Base-by-base conservation (phyloP, 345 rosid genomes). In the Euclidium syriacum region DNA sequence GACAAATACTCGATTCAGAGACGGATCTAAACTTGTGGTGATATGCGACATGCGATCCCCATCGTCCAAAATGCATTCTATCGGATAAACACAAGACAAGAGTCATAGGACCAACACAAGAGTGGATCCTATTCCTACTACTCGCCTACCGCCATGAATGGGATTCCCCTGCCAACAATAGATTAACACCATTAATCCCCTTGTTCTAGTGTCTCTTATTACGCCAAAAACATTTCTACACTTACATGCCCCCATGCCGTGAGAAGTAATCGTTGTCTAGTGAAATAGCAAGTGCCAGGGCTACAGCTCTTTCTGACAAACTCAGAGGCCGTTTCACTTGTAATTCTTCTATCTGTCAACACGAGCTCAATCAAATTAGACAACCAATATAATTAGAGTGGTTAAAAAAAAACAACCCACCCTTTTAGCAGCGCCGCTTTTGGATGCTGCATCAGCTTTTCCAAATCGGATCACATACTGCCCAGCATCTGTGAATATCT, bases 401-500 rank as follows among this genome's bases (percentile, higher is more conserved):
- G 54, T 19, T 20, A 24, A 33, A 50, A n/a, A n/a, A n/a, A n/a
- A n/a, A n/a, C n/a, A n/a, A 32, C 58, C 47, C 76, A 92, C 98
- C 79, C 8, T 29, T 50, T 35, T 64, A 66, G 89, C 89, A 36
- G 58, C 76, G 33, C 81, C 94, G 39, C 64, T 85, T 75, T 85
- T 80, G 36, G 74, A 68, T 22, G 73, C 60, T 14, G 81, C 81
- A 78, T 86, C 91, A 52, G 85, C 60, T 73, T 78, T 80, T 56
- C 97, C 97, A 74, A 94, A 94, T 42, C 96, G 82, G 53, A 94
- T 94, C 39, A 78, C 96, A 40, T 94, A 94, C 73, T 94, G 99
- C 14, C 99, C 99, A 70, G 99, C 99, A 84, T 94, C 99, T 19
- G 99, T 90, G 62, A 94, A 83, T 15, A 94, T 80, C 95, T 91